A percentile compares a stretch with the other conserved stretches of the same genome.
Evolutionary conservation across 768 basidiomycete genomes (phyloP).

Genomic region (Tricholoma furcatifolium): DNA sequence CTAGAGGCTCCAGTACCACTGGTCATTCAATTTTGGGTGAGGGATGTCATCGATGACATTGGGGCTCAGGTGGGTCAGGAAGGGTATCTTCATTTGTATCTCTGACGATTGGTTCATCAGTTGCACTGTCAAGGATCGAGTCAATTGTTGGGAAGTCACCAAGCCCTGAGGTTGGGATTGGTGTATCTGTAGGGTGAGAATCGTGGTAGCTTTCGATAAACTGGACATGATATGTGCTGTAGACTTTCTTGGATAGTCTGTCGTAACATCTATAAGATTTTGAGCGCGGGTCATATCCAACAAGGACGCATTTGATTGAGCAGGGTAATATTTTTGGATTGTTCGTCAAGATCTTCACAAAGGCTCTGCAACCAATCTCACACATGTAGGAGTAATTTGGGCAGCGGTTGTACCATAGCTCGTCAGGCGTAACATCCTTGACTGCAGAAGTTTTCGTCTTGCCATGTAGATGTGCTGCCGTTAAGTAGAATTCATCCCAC

Average conservation of each 20-base stretch:
- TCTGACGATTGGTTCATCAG: conserved; percentile 1
- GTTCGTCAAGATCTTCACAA: conserved; percentile 31
- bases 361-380: conserved; percentile 33
- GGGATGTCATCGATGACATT: no score
- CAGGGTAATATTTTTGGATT: conserved; percentile 23
- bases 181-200: no score
- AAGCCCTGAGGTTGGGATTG: no score
- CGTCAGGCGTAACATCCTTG: no score
- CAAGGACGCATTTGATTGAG: conserved; percentile 31
- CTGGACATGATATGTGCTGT: conserved; percentile 22
- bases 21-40: no score
- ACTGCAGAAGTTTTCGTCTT: no score
- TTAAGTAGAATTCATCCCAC: not conserved
- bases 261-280: conserved; percentile 35
- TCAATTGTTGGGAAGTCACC: not conserved
- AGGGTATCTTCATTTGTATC: not conserved
- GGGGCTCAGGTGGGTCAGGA: not conserved
- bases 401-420: conserved; percentile 17
- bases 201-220: conserved; percentile 25
- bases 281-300: conserved; percentile 32
- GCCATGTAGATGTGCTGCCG: conserved; percentile 24
- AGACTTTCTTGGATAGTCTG: conserved; percentile 9
- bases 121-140: not conserved
- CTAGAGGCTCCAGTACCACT: no score
- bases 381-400: conserved; percentile 29